Conservation (phyloP, 31 red algal species). For the Bonnemaisonia californica region DNA sequence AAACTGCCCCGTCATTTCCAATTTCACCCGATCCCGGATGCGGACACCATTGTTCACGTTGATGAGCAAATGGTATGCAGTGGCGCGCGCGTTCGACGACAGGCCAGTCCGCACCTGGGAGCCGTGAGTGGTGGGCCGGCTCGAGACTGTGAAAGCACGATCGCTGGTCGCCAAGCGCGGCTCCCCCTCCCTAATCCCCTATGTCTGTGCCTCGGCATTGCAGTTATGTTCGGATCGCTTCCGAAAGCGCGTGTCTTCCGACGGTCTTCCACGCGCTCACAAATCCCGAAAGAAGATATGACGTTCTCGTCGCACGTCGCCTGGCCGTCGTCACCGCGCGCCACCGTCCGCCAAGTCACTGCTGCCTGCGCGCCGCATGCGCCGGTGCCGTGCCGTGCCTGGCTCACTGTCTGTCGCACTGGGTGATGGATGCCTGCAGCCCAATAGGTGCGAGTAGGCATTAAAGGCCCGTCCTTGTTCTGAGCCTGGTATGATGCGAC, state of each 20-base stretch:
- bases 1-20: too few relatives aligned
- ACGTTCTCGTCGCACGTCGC: background rate
- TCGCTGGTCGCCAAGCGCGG: background rate
- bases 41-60: too few relatives aligned
- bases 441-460: background rate
- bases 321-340: background rate
- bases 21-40: too few relatives aligned
- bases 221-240: background rate
- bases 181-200: background rate
- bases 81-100: background rate
- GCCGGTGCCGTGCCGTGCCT: background rate
- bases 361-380: background rate
- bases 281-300: constrained; percentile 37
- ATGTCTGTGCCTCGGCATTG: background rate
- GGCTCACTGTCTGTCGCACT: background rate
- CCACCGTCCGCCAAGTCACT: background rate
- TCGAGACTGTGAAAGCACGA: background rate
- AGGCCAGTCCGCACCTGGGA: background rate
- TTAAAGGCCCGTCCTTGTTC: constrained; percentile 36
- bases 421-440: background rate
- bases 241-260: constrained; percentile 25
- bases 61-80: too few relatives aligned
- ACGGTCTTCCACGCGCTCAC: constrained; percentile 29
- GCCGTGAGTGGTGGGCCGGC: background rate
- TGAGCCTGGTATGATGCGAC: background rate